A percentile compares a stretch with the other conserved stretches of the same genome.
Evolutionary conservation across 352 stramenopile genomes (phyloP).

Genomic region (Phytophthora rubi): DNA sequence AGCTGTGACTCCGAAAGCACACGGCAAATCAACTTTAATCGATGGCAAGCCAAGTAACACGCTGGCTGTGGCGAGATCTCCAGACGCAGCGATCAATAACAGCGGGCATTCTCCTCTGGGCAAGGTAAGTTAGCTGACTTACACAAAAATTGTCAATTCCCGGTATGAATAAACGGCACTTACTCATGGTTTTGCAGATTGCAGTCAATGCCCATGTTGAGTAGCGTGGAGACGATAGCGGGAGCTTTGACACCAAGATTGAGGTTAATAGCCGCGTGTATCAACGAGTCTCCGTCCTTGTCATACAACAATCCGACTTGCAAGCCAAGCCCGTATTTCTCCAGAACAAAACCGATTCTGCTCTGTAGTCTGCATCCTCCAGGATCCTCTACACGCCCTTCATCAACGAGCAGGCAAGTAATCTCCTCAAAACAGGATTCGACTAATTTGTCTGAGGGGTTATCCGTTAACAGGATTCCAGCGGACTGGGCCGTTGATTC

Average conservation of each 20-base stretch:
- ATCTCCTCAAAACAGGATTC: constrained; percentile 14
- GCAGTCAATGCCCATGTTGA: constrained; percentile 47
- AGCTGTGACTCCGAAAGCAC: constrained; percentile 52
- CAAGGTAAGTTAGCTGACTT: too few species aligned
- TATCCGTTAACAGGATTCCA: too few species aligned
- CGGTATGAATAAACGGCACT: not conserved
- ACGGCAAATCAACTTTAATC: constrained; percentile 54
- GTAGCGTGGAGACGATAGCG: constrained; percentile 32
- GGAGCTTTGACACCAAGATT: constrained; percentile 28
- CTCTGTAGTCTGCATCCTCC: constrained; percentile 1
- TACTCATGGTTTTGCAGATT: constrained; percentile 68
- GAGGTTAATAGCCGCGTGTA: constrained; percentile 53
- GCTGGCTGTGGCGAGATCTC: constrained; percentile 34
- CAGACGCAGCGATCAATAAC: constrained; percentile 61
- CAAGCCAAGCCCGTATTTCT: not conserved
- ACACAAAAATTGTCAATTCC: too few species aligned
- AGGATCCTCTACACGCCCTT: not conserved
- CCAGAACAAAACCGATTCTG: constrained; percentile 5
- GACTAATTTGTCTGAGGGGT: too few species aligned
- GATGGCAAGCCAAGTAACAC: constrained; percentile 12
- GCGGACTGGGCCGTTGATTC: too few species aligned
- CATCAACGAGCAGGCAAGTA: constrained; percentile 5
- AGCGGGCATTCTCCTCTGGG: constrained; percentile 57
- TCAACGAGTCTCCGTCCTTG: constrained; percentile 55
- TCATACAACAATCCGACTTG: constrained; percentile 28